Evolutionary conservation across 345 rosid genomes (phyloP), one percentile per base, ranked within the genome.

Genomic region (Psidium friedrichsthalianum): DNA sequence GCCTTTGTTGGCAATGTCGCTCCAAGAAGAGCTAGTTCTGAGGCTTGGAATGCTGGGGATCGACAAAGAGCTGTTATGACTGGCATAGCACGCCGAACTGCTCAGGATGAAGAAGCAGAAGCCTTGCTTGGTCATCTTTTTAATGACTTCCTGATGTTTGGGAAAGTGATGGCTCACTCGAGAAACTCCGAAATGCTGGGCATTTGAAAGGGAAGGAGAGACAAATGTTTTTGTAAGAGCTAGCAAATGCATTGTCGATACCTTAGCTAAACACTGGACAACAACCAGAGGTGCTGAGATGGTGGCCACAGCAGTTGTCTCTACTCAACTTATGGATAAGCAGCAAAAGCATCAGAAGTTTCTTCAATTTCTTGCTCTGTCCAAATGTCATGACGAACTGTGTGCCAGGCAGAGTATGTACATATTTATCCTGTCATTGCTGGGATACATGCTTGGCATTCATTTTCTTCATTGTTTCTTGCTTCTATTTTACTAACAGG

Each of bases 191-290:
- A 86, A 90, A 89, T 82, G 91, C 95, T 56, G 96, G 84, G 98
- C 98, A 86, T 96, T 97, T 91, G 98, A 94, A 86, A 95, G 94
- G 90, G 98, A 93, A 86, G 98, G 97, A 84, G 98, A 94, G 89
- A 90, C 95, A 64, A 97, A 90, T 90, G 93, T 94, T 86, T 95
- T 97, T 89, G 92, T 94, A 53, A 92, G 96, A 87, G 91, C 88
- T 83, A 97, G 99, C 88, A 96, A 93, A 91, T 93, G 95, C 10
- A 95, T 97, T 56, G 95, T 94, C 81, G 98, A 96, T 91, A 95
- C 98, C 86, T 93, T 97, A 87, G 97, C 98, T 87, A 97, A 97
- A 90, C 99, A 97, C 87, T 97, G 98, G 99, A 94, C 98, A 83
- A 96, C 98, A 82, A 96, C 96, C 84, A 95, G 98, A 90, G 99